Conservation (phyloP, 2,329 filamentous ascomycete genomes). For the Diaporthe amygdali region DNA sequence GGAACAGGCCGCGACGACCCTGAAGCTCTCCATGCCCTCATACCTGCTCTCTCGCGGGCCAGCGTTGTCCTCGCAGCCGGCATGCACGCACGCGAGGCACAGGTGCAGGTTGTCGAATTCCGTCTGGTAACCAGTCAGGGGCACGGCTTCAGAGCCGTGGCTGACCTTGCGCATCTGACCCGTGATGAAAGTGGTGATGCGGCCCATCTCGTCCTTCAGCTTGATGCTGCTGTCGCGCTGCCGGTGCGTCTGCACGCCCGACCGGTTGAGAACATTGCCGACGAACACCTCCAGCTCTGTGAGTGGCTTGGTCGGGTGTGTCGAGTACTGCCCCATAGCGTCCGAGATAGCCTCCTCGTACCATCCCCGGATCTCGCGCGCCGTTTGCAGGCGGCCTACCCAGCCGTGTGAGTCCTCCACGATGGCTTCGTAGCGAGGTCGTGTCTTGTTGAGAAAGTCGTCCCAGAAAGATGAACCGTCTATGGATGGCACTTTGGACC, state of each 20-base stretch:
- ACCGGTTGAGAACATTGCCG: slow-evolving; percentile 59
- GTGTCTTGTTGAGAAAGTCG: slow-evolving; percentile 40
- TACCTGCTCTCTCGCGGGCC: neutral
- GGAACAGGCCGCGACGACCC: slow-evolving; percentile 35
- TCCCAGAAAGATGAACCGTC: slow-evolving; percentile 48
- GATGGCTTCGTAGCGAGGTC: slow-evolving; percentile 33
- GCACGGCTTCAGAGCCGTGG: neutral
- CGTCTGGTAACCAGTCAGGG: slow-evolving; percentile 20
- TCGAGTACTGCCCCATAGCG: slow-evolving; percentile 49
- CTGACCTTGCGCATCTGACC: slow-evolving; percentile 36
- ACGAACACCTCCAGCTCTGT: slow-evolving; percentile 61
- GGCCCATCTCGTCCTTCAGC: slow-evolving; percentile 57
- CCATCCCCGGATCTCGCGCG: slow-evolving; percentile 44
- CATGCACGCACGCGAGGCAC: slow-evolving; percentile 36
- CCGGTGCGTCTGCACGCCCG: slow-evolving; percentile 52
- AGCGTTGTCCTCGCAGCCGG: slow-evolving; percentile 22
- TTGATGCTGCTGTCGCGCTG: slow-evolving; percentile 58
- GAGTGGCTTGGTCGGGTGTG: slow-evolving; percentile 49
- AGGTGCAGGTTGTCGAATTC: slow-evolving; percentile 32
- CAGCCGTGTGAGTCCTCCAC: slow-evolving; percentile 33
- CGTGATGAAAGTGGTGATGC: slow-evolving; percentile 47
- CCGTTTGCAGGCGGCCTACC: slow-evolving; percentile 40
- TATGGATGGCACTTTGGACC: slow-evolving; percentile 31
- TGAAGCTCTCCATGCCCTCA: slow-evolving; percentile 35
- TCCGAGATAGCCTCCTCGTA: slow-evolving; percentile 51